phyloP scores from a whole-genome alignment of 192 early-diverging fungal genomes.

The Jimgerdemannia flammicorona region DNA sequence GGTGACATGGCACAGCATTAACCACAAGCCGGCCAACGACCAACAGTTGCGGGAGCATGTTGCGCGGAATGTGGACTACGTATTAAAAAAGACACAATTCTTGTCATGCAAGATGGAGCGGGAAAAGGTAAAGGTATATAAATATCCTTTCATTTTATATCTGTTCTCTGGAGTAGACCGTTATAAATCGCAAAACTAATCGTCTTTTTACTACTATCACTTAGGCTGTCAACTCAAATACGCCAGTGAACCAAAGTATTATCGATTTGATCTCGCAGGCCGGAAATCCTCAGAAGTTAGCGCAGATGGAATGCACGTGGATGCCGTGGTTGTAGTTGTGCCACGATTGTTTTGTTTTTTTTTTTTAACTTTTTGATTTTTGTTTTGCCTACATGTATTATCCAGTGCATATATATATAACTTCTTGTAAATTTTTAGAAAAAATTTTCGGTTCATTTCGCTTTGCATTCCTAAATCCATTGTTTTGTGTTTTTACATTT shows the following conservation, averaged over 20 bases:
- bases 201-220: constrained; percentile 4
- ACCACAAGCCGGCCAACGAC: constrained; percentile 59
- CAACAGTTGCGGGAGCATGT: constrained; percentile 63
- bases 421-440: too few relatives aligned
- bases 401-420: not conserved
- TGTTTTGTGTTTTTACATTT: too few relatives aligned
- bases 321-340: constrained; percentile 75
- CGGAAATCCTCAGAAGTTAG: constrained; percentile 87
- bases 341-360: too few relatives aligned
- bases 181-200: not conserved
- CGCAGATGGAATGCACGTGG: constrained; percentile 94
- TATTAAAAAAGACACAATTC: constrained; percentile 63
- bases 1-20: constrained; percentile 64
- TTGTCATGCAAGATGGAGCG: constrained; percentile 71
- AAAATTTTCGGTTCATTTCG: too few relatives aligned
- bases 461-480: too few relatives aligned
- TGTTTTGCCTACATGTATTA: too few relatives aligned
- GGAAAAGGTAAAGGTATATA: constrained; percentile 56
- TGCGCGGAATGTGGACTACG: constrained; percentile 63
- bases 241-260: constrained; percentile 79
- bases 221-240: constrained; percentile 43
- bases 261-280: constrained; percentile 90
- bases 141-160: not conserved
- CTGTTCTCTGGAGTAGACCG: not conserved
- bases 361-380: too few relatives aligned